phyloP scores from a whole-genome alignment of 768 basidiomycete genomes.

The Boletus pseudo-olivaceus region DNA sequence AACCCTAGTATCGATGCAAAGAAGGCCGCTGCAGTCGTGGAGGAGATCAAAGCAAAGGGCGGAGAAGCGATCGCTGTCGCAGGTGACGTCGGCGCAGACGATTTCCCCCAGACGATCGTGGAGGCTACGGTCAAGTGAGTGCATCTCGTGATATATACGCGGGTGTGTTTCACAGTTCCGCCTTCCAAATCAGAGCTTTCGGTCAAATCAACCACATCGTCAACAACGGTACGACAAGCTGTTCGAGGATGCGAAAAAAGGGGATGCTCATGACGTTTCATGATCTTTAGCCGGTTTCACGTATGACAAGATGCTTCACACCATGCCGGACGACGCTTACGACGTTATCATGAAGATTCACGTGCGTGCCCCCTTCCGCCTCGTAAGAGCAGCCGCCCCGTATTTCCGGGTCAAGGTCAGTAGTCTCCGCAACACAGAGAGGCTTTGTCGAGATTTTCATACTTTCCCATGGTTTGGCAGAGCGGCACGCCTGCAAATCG shows the following conservation, averaged over 20 bases:
- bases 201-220: conserved; percentile 86
- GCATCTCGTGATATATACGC: conserved; percentile 18
- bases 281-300: conserved; percentile 60
- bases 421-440: background rate
- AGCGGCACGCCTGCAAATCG: conserved; percentile 59
- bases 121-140: conserved; percentile 72
- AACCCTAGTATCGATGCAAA: conserved; percentile 62
- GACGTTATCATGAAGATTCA: conserved; percentile 83
- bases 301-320: conserved; percentile 85
- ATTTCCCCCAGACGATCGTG: conserved; percentile 76
- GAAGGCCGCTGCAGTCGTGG: conserved; percentile 61
- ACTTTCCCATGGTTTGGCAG: conserved; percentile 28
- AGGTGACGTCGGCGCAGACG: conserved; percentile 80
- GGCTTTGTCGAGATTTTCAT: background rate
- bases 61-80: conserved; percentile 72
- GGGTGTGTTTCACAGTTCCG: background rate
- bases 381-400: conserved; percentile 80
- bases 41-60: conserved; percentile 69
- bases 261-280: background rate
- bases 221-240: conserved; percentile 58
- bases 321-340: conserved; percentile 77
- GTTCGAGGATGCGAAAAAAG: background rate
- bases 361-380: conserved; percentile 81
- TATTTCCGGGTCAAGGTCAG: conserved; percentile 74
- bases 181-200: conserved; percentile 50